Evolutionary conservation across 1,284 basidiomycete species (phyloP), one percentile per base, ranked within the genome.

Genomic region (Pseudozyma tsukubaensis): DNA sequence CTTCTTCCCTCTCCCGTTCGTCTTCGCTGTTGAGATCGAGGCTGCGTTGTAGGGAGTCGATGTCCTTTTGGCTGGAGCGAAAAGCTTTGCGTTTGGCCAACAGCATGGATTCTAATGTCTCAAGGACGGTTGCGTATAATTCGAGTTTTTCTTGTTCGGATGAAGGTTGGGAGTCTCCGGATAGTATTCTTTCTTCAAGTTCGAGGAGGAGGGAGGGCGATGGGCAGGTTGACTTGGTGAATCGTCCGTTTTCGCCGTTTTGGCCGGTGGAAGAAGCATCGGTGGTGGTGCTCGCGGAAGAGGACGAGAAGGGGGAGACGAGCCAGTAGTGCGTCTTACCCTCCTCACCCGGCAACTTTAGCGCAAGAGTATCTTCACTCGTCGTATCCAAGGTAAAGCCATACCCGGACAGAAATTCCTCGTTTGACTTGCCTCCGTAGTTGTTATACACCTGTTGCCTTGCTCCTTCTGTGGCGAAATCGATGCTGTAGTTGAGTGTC

Each of bases 401-500:
- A 34, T 84, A 84, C 10, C 68, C 66, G 12, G 63, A 54, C 1
- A 82, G 55, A 7, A 84, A 65, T 37, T 83, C 81, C 34, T 84
- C 81, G 59, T 82, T 83, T 36, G 71, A 76, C 50, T 84, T 84
- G 11, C 80, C 78, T 3, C 82, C 82, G 53, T 84, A 84, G 32
- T 81, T 83, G 60, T 84, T 84, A 42, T 71, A 81, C 13, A 82
- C 76, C 52, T 84, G 81, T 5, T 34, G 2, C 11, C 45, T 13
- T 10, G 42, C 42, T 10, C 13, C 43, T 13, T 0, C 4, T 3
- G 32, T 14, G 4, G 6, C 24, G 24, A 3, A 29, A 29, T 29
- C 24, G 24, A 29, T 29, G 6, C 10, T 36, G 39, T 61, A 45
- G 32, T 68, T 61, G 29, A 73, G 42, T 0, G 59, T 73, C 60